Percentiles rank a stretch among this genome's conserved stretches.
Evolutionary conservation across 1,284 basidiomycete genomes (phyloP).

Genomic region (Anthracocystis setariae): DNA sequence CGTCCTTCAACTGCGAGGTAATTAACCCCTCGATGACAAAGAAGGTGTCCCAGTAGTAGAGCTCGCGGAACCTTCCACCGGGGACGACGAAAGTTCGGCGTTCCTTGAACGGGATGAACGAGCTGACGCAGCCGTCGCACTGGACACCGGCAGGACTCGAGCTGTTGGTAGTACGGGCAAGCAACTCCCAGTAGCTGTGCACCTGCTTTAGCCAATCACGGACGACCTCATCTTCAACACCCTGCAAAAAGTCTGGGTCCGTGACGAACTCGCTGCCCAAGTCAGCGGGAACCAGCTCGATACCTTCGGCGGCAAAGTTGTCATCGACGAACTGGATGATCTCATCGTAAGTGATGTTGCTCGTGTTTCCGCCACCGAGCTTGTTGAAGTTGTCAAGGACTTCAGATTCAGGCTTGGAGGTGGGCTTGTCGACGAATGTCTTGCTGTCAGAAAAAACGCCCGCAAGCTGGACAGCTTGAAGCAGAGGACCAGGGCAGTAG

Average conservation of each 20-base stretch:
- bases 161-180: conserved; percentile 79
- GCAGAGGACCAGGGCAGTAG: conserved; percentile 62
- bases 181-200: conserved; percentile 81
- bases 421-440: conserved; percentile 81
- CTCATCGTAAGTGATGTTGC: conserved; percentile 71
- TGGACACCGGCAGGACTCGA: conserved; percentile 72
- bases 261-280: conserved; percentile 74
- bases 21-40: conserved; percentile 75
- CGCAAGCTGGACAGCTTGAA: conserved; percentile 79
- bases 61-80: conserved; percentile 76
- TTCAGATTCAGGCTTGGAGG: conserved; percentile 70
- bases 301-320: conserved; percentile 86
- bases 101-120: conserved; percentile 83
- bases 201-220: conserved; percentile 80
- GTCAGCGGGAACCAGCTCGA: conserved; percentile 77
- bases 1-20: conserved; percentile 77
- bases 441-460: conserved; percentile 82
- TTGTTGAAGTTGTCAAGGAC: conserved; percentile 78
- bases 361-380: conserved; percentile 70
- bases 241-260: conserved; percentile 77
- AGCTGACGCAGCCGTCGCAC: conserved; percentile 77
- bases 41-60: conserved; percentile 58
- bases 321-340: conserved; percentile 76
- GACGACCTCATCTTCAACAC: conserved; percentile 78
- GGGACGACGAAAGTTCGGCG: conserved; percentile 84